Percentiles rank a stretch among this genome's conserved stretches.
phyloP scores from a whole-genome alignment of 495 filamentous ascomycete genomes.

The Penicillium parvum region DNA sequence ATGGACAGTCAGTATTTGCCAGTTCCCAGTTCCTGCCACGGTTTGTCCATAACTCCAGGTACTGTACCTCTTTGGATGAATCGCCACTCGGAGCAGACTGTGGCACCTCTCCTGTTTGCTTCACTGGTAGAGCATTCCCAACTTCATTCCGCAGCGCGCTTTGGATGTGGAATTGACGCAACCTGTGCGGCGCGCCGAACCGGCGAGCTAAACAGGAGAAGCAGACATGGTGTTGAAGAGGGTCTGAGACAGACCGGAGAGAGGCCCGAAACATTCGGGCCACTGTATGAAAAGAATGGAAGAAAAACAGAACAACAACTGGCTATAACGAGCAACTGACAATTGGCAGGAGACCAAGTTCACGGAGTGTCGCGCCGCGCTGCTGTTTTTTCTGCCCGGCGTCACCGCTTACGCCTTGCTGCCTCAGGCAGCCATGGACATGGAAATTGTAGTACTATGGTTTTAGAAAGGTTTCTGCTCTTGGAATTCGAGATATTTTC shows the following conservation, averaged over 20 bases:
- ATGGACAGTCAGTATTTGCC: background rate
- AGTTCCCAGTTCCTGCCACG: background rate
- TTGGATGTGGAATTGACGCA: constrained; percentile 29
- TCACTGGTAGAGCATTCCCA: background rate
- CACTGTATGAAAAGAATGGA: constrained; percentile 1
- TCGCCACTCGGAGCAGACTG: too few relatives aligned
- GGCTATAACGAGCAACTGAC: background rate
- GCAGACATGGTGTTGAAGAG: constrained; percentile 35
- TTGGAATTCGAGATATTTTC: too few relatives aligned
- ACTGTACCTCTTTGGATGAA: background rate
- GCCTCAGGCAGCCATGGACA: constrained; percentile 3
- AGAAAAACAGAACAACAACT: constrained; percentile 2
- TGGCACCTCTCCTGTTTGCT: background rate
- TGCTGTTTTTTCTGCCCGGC: constrained; percentile 24
- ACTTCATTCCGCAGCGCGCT: constrained; percentile 10
- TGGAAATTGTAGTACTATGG: too few relatives aligned
- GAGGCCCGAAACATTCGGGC: constrained; percentile 41
- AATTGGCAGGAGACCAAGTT: background rate
- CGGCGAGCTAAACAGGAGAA: constrained; percentile 32
- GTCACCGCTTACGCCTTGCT: constrained; percentile 20
- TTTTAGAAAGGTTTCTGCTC: too few relatives aligned
- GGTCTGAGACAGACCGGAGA: constrained; percentile 40
- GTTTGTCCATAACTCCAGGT: background rate
- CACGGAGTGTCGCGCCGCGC: constrained; percentile 3
- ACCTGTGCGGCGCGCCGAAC: constrained; percentile 17